phyloP scores from a whole-genome alignment of 169 alveolate species.

The Cryptosporidium canis region DNA sequence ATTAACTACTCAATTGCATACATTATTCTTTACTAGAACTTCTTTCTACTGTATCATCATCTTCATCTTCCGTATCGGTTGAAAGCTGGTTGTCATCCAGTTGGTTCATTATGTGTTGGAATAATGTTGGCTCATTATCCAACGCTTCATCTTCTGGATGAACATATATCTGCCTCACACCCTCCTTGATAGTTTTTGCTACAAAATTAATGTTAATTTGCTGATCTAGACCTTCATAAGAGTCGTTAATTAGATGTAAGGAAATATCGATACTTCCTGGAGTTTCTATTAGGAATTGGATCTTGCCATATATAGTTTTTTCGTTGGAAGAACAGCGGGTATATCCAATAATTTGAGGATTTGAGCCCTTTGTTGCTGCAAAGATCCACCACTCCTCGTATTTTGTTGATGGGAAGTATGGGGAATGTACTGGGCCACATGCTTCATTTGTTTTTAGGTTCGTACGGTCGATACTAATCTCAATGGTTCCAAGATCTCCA shows the following conservation, averaged over 20 bases:
- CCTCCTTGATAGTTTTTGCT: constrained; percentile 76
- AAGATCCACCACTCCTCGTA: constrained; percentile 90
- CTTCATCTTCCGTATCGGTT: constrained; percentile 83
- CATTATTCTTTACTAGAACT: neutral
- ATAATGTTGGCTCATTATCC: constrained; percentile 85
- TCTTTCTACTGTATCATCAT: constrained; percentile 46
- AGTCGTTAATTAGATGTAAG: constrained; percentile 79
- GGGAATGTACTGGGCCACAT: constrained; percentile 90
- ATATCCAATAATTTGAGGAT: constrained; percentile 78
- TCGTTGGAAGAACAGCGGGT: constrained; percentile 79
- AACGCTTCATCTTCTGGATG: constrained; percentile 87
- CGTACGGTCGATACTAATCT: constrained; percentile 80
- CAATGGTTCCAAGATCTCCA: constrained; percentile 88
- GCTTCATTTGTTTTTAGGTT: constrained; percentile 84
- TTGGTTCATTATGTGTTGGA: constrained; percentile 85
- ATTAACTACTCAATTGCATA: neutral
- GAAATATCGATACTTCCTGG: constrained; percentile 79
- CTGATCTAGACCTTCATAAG: constrained; percentile 84
- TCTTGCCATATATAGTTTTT: constrained; percentile 76
- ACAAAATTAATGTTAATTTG: constrained; percentile 74
- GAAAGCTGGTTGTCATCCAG: constrained; percentile 78
- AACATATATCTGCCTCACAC: constrained; percentile 78
- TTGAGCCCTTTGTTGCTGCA: constrained; percentile 79
- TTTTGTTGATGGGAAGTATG: constrained; percentile 85
- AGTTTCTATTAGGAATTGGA: constrained; percentile 82